Evolutionary conservation across 2,329 filamentous ascomycete genomes (phyloP), one percentile per base, ranked within the genome.

Genomic region (Parastagonospora avenae): DNA sequence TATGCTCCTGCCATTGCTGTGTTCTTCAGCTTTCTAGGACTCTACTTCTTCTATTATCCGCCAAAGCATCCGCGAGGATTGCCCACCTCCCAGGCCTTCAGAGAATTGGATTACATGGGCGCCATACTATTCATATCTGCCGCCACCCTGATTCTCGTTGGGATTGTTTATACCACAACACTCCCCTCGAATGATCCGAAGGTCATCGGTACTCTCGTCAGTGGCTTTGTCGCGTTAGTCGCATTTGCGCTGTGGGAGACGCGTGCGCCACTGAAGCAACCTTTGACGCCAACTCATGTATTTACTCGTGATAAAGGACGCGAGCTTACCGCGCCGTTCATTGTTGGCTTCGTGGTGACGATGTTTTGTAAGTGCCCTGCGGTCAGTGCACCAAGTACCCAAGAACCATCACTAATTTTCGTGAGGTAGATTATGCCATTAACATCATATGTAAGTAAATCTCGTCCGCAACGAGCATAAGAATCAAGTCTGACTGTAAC

Each of bases 321-420:
- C n/a, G 77, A 79, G 37, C 74, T 81, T 37, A 80, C 78, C 0
- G 77, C 75, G 0, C 78, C 78, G 0, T 77, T 75, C 32, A 68
- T 80, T 24, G 75, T 75, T 3, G 69, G 75, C 0, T 75, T 74
- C 36, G 74, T 81, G 38, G 72, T 80, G 15, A 81, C 77, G 48
- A 82, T 81, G 79, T 80, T 80, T 60, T 81, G 19, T 24, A 24
- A 24, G 19, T 24, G 19, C 3, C 19, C 19, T 24, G 19, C 3
- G 19, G 19, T 24, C 19, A 24, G 5, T 24, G 19, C 5, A 5
- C 5, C 19, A 24, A 24, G 19, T 24, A 5, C 19, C 19, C 19
- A 24, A 24, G 19, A 24, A 5, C 19, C 19, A 24, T 24, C 5
- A 24, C 19, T 24, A 24, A 24, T 5, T 24, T 24, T 5, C 19